A percentile compares a stretch with the other conserved stretches of the same genome.
These are phyloP conservation scores for Geoglossum cookeanum DNA, from an alignment of 2,329 filamentous ascomycete genomes.

Conservation along the genomic window DNA sequence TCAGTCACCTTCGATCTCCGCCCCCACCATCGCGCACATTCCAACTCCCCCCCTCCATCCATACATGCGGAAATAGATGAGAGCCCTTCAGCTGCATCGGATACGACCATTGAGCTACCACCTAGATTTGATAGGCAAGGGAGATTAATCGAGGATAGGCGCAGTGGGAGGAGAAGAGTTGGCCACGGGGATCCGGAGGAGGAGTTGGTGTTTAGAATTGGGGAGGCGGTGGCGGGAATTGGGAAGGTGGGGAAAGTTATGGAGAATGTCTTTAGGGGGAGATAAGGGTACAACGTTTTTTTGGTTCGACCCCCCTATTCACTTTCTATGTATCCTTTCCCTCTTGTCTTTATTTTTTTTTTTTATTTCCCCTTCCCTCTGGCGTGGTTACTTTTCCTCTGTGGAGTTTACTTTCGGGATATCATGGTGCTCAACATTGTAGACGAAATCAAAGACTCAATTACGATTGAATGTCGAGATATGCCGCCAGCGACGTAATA, in stretches of 20 bases:
- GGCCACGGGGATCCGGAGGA: background rate
- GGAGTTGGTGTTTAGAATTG: background rate
- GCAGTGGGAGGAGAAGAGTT: background rate
- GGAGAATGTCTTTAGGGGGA: background rate
- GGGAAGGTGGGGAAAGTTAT: background rate
- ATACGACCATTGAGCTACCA: background rate
- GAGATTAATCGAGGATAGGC: background rate
- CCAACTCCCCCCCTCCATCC: background rate
- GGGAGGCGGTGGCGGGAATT: background rate
- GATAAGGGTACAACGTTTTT: background rate
- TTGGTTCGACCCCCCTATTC: background rate
- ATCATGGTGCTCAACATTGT: too few species aligned
- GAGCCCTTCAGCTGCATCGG: background rate
- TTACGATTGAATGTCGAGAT: too few species aligned
- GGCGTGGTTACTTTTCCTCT: too few species aligned
- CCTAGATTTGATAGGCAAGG: background rate
- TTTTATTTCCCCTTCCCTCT: too few species aligned
- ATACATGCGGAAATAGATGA: background rate
- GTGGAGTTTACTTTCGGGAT: too few species aligned
- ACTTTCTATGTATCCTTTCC: too few species aligned
- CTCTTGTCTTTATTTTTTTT: too few species aligned
- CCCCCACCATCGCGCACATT: background rate
- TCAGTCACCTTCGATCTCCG: background rate
- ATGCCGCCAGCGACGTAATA: too few species aligned
- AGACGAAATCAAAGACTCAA: too few species aligned